Conservation (phyloP, 345 rosid species). For the Sisymbrium altissimum region DNA sequence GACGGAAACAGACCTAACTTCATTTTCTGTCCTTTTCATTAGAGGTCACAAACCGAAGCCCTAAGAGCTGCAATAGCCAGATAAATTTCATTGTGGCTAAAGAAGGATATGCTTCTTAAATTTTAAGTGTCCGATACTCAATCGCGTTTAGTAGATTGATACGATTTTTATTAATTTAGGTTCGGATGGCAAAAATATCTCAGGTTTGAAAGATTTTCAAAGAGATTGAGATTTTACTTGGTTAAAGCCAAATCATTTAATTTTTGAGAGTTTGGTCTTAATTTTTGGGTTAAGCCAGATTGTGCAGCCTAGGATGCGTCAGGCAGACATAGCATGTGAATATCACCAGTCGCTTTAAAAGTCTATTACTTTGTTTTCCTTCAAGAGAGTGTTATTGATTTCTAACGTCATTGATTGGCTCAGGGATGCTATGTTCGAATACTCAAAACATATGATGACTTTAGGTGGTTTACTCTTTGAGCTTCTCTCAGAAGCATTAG, state of each 20-base stretch:
- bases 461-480: slow-evolving; percentile 36
- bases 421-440: slow-evolving; percentile 42
- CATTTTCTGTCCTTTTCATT: not conserved
- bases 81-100: not conserved
- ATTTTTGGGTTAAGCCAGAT: not conserved
- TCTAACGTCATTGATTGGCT: not conserved
- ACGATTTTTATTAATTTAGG: not conserved
- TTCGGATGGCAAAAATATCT: not conserved
- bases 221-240: not conserved
- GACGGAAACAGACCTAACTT: not conserved
- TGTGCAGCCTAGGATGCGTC: not conserved
- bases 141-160: not conserved
- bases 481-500: slow-evolving; percentile 44
- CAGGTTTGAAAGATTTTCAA: not conserved
- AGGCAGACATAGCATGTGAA: not conserved
- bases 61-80: not conserved
- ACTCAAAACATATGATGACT: slow-evolving; percentile 34
- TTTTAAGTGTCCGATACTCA: not conserved
- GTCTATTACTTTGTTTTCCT: not conserved
- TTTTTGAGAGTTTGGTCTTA: not conserved
- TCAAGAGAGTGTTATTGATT: not conserved
- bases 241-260: not conserved
- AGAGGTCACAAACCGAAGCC: not conserved
- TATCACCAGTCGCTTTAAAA: not conserved
- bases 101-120: not conserved